Percentiles rank a stretch among this genome's conserved stretches.
Conservation (phyloP, 441 rosid genomes). For the Brassica hybrid region DNA sequence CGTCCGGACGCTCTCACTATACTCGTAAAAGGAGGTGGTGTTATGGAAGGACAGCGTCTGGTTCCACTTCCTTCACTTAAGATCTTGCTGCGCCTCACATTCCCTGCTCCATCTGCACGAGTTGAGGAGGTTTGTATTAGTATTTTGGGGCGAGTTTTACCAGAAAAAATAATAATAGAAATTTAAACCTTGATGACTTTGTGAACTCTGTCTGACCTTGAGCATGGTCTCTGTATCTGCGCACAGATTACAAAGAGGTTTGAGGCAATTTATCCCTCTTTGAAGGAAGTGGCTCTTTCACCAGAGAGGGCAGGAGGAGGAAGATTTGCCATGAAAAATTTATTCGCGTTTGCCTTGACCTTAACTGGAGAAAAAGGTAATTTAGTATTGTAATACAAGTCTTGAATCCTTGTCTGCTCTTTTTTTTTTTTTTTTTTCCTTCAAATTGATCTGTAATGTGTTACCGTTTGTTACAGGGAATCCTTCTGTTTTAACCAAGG, state of each 20-base stretch:
- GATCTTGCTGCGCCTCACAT: neutral
- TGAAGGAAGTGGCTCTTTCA: neutral
- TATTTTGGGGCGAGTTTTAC: neutral
- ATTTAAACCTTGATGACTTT: neutral
- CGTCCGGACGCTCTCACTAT: neutral
- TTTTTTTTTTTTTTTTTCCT: neutral
- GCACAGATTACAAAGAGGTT: neutral
- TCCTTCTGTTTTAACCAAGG: neutral
- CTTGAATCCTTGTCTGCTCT: neutral
- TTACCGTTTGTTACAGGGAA: neutral
- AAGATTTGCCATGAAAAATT: neutral
- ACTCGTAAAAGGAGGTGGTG: neutral
- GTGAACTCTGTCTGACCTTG: neutral
- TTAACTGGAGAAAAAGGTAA: neutral
- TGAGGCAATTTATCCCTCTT: slow-evolving; percentile 1
- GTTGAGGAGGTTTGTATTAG: neutral
- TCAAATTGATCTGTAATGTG: neutral
- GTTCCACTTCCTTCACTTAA: neutral
- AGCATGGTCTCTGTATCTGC: neutral
- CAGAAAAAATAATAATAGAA: neutral
- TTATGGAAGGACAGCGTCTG: neutral
- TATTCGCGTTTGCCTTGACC: neutral
- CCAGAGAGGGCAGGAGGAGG: neutral
- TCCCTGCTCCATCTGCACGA: neutral
- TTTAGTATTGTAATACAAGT: neutral